phyloP scores from a whole-genome alignment of 306 rosid species.

The Cicer chorassanicum region DNA sequence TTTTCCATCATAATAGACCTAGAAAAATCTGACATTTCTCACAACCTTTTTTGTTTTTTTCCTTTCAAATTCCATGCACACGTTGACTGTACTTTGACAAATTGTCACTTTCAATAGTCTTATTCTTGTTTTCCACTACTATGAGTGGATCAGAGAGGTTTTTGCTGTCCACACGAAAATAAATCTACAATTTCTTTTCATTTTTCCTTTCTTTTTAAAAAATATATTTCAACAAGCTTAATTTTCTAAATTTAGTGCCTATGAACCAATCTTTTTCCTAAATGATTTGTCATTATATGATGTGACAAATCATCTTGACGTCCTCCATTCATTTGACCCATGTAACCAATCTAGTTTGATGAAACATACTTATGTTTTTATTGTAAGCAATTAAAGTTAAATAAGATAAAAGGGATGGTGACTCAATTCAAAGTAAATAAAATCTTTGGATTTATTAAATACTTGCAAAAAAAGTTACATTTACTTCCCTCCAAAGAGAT shows the following conservation, averaged over 20 bases:
- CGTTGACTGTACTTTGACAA: not conserved
- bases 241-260: not conserved
- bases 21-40: slow-evolving; percentile 2
- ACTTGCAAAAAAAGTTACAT: no score
- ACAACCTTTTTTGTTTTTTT: not conserved
- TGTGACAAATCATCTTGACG: not conserved
- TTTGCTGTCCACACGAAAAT: slow-evolving; percentile 3
- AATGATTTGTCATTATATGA: not conserved
- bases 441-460: no score
- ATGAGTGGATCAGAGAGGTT: slow-evolving; percentile 3
- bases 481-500: no score
- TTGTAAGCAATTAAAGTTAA: no score
- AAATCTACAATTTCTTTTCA: not conserved
- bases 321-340: not conserved
- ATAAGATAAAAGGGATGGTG: no score
- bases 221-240: no score
- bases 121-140: slow-evolving; percentile 27
- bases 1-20: not conserved
- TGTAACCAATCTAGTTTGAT: not conserved
- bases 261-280: not conserved
- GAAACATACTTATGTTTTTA: not conserved
- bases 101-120: slow-evolving; percentile 13
- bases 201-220: not conserved
- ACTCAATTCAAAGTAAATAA: no score
- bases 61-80: not conserved